Conservation (phyloP, 257 asterid genomes). For the Nicotiana knightiana region DNA sequence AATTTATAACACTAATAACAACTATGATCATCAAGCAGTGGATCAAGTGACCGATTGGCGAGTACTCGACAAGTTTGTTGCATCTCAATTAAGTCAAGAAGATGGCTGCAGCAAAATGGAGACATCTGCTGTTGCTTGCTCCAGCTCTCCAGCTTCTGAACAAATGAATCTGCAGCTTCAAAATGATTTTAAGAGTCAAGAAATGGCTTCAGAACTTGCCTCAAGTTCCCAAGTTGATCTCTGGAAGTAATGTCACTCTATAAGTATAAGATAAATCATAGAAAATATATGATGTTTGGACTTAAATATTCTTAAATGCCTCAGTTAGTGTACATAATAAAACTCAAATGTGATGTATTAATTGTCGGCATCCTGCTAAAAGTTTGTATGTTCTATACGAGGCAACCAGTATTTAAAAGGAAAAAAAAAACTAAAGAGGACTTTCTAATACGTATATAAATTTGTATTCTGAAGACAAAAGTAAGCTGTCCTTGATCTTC, state of each 20-base stretch:
- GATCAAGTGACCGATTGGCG: conserved; percentile 65
- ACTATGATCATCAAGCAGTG: conserved; percentile 23
- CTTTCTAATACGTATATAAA: background rate
- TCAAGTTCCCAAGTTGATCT: conserved; percentile 34
- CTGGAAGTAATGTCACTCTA: conserved; percentile 33
- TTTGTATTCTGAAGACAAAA: background rate
- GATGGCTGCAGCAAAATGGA: conserved; percentile 16
- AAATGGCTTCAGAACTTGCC: conserved; percentile 28
- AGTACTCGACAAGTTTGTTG: conserved; percentile 60
- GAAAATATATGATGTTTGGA: background rate
- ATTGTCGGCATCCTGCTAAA: background rate
- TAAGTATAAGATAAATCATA: conserved; percentile 8
- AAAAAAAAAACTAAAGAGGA: background rate
- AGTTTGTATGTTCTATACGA: background rate
- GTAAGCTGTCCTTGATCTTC: background rate
- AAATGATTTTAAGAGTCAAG: conserved; percentile 24
- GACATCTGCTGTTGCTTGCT: background rate
- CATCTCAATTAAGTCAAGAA: conserved; percentile 53
- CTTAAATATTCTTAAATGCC: background rate
- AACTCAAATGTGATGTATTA: conserved; percentile 8
- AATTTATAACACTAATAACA: background rate
- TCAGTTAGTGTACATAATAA: conserved; percentile 34
- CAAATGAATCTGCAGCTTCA: conserved; percentile 17
- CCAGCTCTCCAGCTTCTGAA: conserved; percentile 3
- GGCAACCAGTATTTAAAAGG: background rate